Percentiles rank a stretch among this genome's conserved stretches.
Conservation (phyloP, 176 grass and related monocot species). For the Puya raimondii region DNA sequence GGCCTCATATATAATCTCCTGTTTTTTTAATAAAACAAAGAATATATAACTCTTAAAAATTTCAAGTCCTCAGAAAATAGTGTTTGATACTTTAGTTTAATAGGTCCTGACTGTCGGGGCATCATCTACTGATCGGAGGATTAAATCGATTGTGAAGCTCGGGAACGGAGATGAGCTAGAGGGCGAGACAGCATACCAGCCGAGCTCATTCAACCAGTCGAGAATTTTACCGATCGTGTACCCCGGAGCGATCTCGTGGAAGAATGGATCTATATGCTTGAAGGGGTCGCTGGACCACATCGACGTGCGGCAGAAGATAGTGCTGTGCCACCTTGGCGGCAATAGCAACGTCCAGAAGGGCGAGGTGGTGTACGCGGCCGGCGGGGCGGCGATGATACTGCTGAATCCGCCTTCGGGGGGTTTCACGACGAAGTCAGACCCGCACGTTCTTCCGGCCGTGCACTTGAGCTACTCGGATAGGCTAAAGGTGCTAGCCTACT, state of each 20-base stretch:
- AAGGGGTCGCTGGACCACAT: neutral
- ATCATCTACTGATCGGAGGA: neutral
- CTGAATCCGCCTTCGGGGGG: neutral
- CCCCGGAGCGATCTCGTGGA: neutral
- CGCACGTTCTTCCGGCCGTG: constrained; percentile 25
- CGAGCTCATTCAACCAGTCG: neutral
- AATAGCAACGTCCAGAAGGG: neutral
- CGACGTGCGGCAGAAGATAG: constrained; percentile 2
- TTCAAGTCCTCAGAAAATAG: no score
- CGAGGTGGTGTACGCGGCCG: neutral
- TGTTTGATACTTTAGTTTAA: no score
- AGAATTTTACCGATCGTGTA: neutral
- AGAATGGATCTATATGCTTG: neutral
- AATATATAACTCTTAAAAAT: no score
- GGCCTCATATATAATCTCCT: no score
- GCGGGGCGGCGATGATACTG: constrained; percentile 7
- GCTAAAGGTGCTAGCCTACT: constrained; percentile 23
- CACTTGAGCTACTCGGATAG: constrained; percentile 27
- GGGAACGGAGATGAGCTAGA: neutral
- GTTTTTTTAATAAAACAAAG: no score
- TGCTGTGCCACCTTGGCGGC: neutral
- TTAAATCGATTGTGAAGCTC: neutral
- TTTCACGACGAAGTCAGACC: constrained; percentile 28
- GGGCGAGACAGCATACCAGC: constrained; percentile 10
- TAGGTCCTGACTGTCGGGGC: neutral